Conservation (phyloP, 768 basidiomycete genomes). For the Rubroboletus pulcherrimus region DNA sequence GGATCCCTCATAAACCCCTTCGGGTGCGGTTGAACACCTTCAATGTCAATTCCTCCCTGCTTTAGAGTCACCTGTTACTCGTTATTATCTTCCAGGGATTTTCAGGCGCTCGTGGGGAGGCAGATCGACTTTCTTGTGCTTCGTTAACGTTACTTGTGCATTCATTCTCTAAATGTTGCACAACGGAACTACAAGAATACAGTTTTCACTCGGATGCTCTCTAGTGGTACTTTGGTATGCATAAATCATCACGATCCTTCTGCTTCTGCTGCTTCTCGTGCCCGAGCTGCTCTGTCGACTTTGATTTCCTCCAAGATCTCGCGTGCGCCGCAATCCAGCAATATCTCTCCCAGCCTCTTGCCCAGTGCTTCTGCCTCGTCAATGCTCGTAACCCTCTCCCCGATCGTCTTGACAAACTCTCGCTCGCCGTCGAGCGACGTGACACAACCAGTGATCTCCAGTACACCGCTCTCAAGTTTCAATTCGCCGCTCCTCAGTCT, state of each 20-base stretch:
- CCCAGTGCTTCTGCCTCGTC: slow-evolving; percentile 72
- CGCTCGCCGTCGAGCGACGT: slow-evolving; percentile 72
- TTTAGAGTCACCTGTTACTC: slow-evolving; percentile 70
- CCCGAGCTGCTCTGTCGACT: slow-evolving; percentile 52
- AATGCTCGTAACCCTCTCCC: slow-evolving; percentile 44
- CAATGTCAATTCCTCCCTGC: slow-evolving; percentile 50
- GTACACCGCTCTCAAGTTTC: slow-evolving; percentile 31
- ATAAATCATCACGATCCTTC: slow-evolving; percentile 17
- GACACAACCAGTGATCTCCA: slow-evolving; percentile 77
- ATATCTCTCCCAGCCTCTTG: slow-evolving; percentile 52
- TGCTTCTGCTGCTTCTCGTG: slow-evolving; percentile 37
- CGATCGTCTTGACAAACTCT: slow-evolving; percentile 67
- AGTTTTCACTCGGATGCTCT: neutral
- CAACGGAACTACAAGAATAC: slow-evolving; percentile 26
- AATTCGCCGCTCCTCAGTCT: slow-evolving; percentile 30
- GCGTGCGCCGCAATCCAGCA: slow-evolving; percentile 71
- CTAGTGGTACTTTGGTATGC: slow-evolving; percentile 1
- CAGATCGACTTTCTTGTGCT: slow-evolving; percentile 40
- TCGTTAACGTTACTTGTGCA: slow-evolving; percentile 19
- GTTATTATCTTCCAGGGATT: slow-evolving; percentile 36
- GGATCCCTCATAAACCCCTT: slow-evolving; percentile 27
- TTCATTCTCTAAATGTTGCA: slow-evolving; percentile 5
- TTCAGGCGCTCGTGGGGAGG: slow-evolving; percentile 70
- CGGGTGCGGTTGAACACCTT: neutral
- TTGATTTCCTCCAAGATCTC: slow-evolving; percentile 82